A percentile compares a stretch with the other conserved stretches of the same genome.
Evolutionary conservation across 441 rosid genomes (phyloP).

Genomic region (Brassica hybrid): DNA sequence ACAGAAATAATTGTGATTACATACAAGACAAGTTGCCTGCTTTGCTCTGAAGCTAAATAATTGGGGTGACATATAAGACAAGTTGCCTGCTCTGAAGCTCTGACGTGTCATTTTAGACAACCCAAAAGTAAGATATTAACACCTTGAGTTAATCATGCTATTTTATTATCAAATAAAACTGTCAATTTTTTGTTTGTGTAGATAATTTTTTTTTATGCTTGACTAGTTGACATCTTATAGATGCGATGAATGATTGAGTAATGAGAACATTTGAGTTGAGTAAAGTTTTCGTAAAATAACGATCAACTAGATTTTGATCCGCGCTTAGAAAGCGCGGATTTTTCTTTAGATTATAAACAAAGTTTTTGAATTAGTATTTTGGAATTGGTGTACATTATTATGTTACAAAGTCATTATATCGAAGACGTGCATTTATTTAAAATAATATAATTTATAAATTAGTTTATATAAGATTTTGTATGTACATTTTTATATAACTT

Average conservation of each 20-base stretch:
- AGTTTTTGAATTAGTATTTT: no score
- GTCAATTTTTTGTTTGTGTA: not conserved
- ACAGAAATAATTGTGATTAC: not conserved
- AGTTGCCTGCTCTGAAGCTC: constrained; percentile 5
- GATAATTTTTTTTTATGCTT: not conserved
- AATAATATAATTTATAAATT: no score
- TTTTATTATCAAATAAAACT: not conserved
- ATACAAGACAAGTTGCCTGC: not conserved
- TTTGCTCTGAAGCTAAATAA: not conserved
- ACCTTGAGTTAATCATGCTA: constrained; percentile 1
- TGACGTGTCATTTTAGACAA: not conserved
- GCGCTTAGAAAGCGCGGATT: no score
- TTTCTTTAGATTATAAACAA: no score
- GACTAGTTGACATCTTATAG: not conserved
- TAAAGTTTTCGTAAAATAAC: no score
- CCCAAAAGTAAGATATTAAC: not conserved
- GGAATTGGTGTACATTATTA: no score
- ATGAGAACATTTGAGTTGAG: not conserved
- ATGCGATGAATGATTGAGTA: not conserved
- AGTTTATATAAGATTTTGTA: no score
- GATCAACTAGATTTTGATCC: no score
- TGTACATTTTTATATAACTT: no score
- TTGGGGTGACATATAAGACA: not conserved
- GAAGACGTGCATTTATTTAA: no score
- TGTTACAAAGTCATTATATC: no score